Evolutionary conservation across 495 filamentous ascomycete species (phyloP).

Genomic region (Tuber umbilicatum): DNA sequence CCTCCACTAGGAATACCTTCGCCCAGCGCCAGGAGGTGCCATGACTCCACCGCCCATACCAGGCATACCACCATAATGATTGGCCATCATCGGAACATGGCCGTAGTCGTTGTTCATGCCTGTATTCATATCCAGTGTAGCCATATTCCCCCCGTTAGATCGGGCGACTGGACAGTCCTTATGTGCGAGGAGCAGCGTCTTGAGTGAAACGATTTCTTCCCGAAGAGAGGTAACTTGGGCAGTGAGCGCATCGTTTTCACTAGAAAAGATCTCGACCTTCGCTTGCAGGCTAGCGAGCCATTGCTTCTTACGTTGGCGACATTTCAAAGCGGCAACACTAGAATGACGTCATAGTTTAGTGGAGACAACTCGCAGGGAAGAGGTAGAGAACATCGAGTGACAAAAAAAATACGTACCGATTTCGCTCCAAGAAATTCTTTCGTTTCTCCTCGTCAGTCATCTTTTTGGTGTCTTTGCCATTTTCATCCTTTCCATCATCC

Average conservation of each 20-base stretch:
- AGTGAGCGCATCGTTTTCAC: slow-evolving; percentile 82
- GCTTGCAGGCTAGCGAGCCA: slow-evolving; percentile 93
- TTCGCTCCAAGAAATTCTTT: slow-evolving; percentile 94
- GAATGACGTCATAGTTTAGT: slow-evolving; percentile 18
- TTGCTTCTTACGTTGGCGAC: slow-evolving; percentile 96
- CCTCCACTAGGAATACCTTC: slow-evolving; percentile 35
- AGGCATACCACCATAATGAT: slow-evolving; percentile 27
- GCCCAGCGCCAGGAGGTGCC: slow-evolving; percentile 32
- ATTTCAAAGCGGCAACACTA: slow-evolving; percentile 94
- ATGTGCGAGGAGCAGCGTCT: slow-evolving; percentile 85
- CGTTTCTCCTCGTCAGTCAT: slow-evolving; percentile 99
- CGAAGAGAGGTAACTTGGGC: slow-evolving; percentile 73
- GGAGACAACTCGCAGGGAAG: neutral
- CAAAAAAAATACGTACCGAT: slow-evolving; percentile 60
- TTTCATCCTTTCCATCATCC: slow-evolving; percentile 53
- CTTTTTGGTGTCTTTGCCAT: slow-evolving; percentile 62
- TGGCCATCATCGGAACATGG: slow-evolving; percentile 33
- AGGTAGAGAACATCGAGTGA: neutral
- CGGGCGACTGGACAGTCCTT: slow-evolving; percentile 95
- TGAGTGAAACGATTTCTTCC: slow-evolving; percentile 92
- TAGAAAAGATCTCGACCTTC: slow-evolving; percentile 86
- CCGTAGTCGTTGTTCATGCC: slow-evolving; percentile 20
- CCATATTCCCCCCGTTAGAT: slow-evolving; percentile 65
- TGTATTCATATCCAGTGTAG: slow-evolving; percentile 27
- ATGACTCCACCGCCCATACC: slow-evolving; percentile 31